phyloP scores from a whole-genome alignment of 805 yeast genomes.

The Hanseniaspora lindneri region DNA sequence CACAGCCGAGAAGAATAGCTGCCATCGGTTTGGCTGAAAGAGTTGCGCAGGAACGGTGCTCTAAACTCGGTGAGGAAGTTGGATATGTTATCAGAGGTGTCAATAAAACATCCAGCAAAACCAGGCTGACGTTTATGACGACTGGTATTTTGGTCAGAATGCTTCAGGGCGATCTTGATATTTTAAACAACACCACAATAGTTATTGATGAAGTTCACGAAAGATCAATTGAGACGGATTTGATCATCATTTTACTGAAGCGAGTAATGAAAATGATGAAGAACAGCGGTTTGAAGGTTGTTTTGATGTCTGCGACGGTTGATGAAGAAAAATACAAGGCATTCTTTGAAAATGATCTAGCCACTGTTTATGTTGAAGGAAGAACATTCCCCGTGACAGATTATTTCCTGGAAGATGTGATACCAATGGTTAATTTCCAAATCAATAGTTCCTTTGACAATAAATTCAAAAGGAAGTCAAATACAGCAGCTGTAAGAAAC shows the following conservation, averaged over 20 bases:
- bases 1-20: conserved; percentile 93
- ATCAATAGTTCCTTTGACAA: conserved; percentile 27
- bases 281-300: conserved; percentile 41
- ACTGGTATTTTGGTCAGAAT: conserved; percentile 84
- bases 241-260: conserved; percentile 65
- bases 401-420: conserved; percentile 54
- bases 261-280: conserved; percentile 37
- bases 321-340: conserved; percentile 52
- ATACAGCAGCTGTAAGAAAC: neutral
- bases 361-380: conserved; percentile 78
- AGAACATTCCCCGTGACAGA: conserved; percentile 87
- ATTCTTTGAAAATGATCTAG: conserved; percentile 46
- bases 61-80: conserved; percentile 44
- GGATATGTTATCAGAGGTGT: conserved; percentile 91
- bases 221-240: conserved; percentile 81
- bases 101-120: conserved; percentile 45
- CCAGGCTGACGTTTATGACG: conserved; percentile 78
- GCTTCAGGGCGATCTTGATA: conserved; percentile 43
- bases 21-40: conserved; percentile 91
- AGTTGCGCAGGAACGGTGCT: conserved; percentile 66
- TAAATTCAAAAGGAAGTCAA: conserved; percentile 16
- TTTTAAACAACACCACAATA: conserved; percentile 48
- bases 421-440: conserved; percentile 46
- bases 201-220: conserved; percentile 96
- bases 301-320: conserved; percentile 92